These are phyloP conservation scores for Lasiodiplodia hormozganensis DNA, from an alignment of 2,329 filamentous ascomycete genomes.

Conservation along the genomic window DNA sequence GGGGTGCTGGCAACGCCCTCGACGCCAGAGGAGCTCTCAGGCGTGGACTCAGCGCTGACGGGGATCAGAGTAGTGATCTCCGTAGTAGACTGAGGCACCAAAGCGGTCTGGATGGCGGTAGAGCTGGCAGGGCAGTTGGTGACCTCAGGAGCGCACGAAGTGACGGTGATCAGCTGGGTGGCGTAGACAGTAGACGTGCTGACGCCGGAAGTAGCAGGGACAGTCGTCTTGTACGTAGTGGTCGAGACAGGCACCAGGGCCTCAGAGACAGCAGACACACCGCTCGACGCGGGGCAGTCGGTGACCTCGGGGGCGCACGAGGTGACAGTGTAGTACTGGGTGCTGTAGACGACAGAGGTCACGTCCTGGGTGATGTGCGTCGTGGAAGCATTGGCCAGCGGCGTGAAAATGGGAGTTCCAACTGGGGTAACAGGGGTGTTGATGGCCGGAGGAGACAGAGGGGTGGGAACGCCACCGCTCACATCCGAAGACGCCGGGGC, in stretches of 20 bases:
- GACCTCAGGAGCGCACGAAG: constrained; percentile 14
- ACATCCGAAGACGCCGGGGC: constrained; percentile 8
- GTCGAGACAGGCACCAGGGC: constrained; percentile 8
- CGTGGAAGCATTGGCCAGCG: neutral
- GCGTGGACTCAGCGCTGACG: constrained; percentile 21
- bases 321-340: constrained; percentile 15
- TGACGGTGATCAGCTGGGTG: constrained; percentile 22
- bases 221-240: neutral
- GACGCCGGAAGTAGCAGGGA: constrained; percentile 10
- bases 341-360: constrained; percentile 23
- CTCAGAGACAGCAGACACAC: constrained; percentile 11
- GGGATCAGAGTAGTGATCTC: constrained; percentile 21
- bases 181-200: constrained; percentile 17
- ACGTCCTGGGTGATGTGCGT: constrained; percentile 14
- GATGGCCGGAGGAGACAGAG: constrained; percentile 4
- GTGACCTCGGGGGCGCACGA: constrained; percentile 19
- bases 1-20: neutral
- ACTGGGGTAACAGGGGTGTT: neutral
- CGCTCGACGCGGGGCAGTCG: constrained; percentile 34
- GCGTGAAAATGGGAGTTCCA: constrained; percentile 1
- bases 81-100: constrained; percentile 13
- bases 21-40: neutral
- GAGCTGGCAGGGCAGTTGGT: constrained; percentile 29
- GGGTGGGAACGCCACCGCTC: constrained; percentile 3
- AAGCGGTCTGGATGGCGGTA: constrained; percentile 9